phyloP scores from a whole-genome alignment of 805 yeast genomes.

The Starmerella geochares region DNA sequence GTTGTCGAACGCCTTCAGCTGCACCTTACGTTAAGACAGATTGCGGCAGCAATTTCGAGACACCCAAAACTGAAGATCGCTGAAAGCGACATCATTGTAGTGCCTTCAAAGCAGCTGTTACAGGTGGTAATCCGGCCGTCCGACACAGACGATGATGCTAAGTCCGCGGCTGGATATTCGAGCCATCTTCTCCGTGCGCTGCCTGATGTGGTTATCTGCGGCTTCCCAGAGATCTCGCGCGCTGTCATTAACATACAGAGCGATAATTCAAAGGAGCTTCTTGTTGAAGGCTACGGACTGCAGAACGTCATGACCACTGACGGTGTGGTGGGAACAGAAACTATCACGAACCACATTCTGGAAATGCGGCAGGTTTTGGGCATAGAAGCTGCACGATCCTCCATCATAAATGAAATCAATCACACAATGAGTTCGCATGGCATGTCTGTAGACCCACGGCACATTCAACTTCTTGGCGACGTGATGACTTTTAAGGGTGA shows the following conservation, averaged over 20 bases:
- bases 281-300: constrained; percentile 96
- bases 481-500: constrained; percentile 99
- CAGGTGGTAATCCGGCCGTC: constrained; percentile 23
- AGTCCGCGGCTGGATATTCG: constrained; percentile 8
- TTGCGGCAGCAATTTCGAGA: constrained; percentile 65
- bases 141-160: constrained; percentile 21
- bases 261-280: constrained; percentile 68
- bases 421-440: constrained; percentile 99
- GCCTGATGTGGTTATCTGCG: constrained; percentile 85
- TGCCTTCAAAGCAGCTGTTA: constrained; percentile 50
- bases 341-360: constrained; percentile 82
- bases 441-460: constrained; percentile 99
- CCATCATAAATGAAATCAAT: constrained; percentile 88
- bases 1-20: constrained; percentile 85
- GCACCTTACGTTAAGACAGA: constrained; percentile 76
- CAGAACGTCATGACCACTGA: constrained; percentile 95
- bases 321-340: constrained; percentile 82
- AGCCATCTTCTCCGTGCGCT: constrained; percentile 64
- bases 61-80: constrained; percentile 87
- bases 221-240: constrained; percentile 79
- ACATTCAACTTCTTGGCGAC: constrained; percentile 91
- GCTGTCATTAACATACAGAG: constrained; percentile 92
- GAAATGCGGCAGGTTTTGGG: constrained; percentile 87
- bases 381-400: constrained; percentile 92
- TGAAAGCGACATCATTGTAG: constrained; percentile 56